Percentiles rank a stretch among this genome's conserved stretches.
Conservation (phyloP, 176 grass and related monocot species). For the Aegilops sharonensis region DNA sequence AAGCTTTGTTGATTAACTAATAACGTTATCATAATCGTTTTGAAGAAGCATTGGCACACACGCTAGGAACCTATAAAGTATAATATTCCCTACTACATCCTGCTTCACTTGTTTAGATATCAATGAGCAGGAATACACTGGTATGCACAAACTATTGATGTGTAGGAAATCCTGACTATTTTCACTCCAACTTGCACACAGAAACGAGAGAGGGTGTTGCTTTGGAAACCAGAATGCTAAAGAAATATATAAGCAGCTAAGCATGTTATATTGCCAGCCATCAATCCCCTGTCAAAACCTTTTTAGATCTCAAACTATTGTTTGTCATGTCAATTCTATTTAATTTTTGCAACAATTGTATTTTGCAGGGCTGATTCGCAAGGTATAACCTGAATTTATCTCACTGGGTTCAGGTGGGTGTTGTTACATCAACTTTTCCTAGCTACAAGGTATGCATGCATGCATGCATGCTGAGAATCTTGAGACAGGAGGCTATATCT, state of each 20-base stretch:
- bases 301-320: conserved; percentile 6
- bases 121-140: neutral
- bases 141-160: neutral
- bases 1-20: neutral
- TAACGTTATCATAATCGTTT: neutral
- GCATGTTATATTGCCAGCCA: neutral
- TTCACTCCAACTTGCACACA: neutral
- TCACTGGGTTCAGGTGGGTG: neutral
- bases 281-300: neutral
- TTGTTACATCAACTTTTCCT: neutral
- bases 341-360: neutral
- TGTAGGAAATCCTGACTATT: neutral
- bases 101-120: neutral
- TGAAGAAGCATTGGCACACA: neutral
- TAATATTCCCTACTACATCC: neutral
- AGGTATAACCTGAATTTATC: neutral
- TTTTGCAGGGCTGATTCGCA: neutral
- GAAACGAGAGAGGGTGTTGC: neutral
- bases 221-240: neutral
- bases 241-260: neutral
- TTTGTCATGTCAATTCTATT: neutral
- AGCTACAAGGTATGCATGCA: neutral
- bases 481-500: neutral
- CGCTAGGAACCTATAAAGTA: neutral
- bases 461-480: neutral